phyloP scores from a whole-genome alignment of 1,284 basidiomycete species.

The Moesziomyces sp. region DNA sequence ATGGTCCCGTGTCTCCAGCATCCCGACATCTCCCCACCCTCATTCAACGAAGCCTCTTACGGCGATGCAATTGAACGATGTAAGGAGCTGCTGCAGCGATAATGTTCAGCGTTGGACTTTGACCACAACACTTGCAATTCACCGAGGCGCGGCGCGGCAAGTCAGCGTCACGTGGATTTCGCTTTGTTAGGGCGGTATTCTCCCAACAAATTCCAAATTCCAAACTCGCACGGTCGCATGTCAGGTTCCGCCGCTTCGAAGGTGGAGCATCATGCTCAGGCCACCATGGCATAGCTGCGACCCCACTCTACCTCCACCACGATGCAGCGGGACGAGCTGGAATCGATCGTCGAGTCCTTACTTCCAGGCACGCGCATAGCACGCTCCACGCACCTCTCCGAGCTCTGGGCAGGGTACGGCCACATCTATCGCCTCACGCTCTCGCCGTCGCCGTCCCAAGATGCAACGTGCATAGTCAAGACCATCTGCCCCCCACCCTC shows the following conservation, averaged over 20 bases:
- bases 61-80: too few species aligned
- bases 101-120: background rate
- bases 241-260: slow-evolving; percentile 8
- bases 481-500: slow-evolving; percentile 18
- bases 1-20: too few species aligned
- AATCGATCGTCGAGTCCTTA: slow-evolving; percentile 5
- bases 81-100: too few species aligned
- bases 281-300: background rate
- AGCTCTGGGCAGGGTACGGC: slow-evolving; percentile 51
- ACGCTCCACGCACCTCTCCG: slow-evolving; percentile 16
- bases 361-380: slow-evolving; percentile 12
- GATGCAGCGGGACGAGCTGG: slow-evolving; percentile 15
- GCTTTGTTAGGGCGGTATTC: background rate
- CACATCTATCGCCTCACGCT: slow-evolving; percentile 35
- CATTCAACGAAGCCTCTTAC: too few species aligned
- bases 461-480: slow-evolving; percentile 36
- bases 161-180: slow-evolving; percentile 10
- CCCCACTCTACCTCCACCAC: background rate
- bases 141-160: background rate
- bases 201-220: too few species aligned
- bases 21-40: too few species aligned
- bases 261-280: slow-evolving; percentile 1
- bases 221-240: background rate
- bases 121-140: slow-evolving; percentile 5
- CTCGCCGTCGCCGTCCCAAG: background rate